Evolutionary conservation across 1,284 basidiomycete genomes (phyloP).

Genomic region (Xerocomus amazonicus): DNA sequence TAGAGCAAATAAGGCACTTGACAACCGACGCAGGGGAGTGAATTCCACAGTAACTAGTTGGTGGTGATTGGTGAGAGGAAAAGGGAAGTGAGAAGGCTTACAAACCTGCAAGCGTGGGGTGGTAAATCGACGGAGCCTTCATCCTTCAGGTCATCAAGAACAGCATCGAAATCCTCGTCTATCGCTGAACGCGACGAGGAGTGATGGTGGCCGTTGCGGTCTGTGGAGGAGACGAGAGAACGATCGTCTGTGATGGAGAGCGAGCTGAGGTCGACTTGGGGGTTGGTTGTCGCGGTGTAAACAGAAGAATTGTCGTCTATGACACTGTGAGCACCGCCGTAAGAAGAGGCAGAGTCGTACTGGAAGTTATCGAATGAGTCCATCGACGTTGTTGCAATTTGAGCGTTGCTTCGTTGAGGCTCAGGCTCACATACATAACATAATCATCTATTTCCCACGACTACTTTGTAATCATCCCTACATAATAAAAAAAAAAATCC

Average conservation of each 20-base stretch:
- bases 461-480: slow-evolving; percentile 13
- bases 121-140: slow-evolving; percentile 82
- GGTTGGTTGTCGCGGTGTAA: slow-evolving; percentile 69
- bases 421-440: too few relatives aligned
- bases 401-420: background rate
- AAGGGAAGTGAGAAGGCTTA: slow-evolving; percentile 11
- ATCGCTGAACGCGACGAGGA: slow-evolving; percentile 40
- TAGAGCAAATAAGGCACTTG: slow-evolving; percentile 92
- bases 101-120: slow-evolving; percentile 91
- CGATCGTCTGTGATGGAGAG: slow-evolving; percentile 62
- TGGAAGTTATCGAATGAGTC: slow-evolving; percentile 88
- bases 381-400: slow-evolving; percentile 44
- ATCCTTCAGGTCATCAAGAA: slow-evolving; percentile 84
- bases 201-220: slow-evolving; percentile 39
- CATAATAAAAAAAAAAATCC: slow-evolving; percentile 7
- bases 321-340: slow-evolving; percentile 67
- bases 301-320: slow-evolving; percentile 85
- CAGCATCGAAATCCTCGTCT: slow-evolving; percentile 84
- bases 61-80: slow-evolving; percentile 8
- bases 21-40: slow-evolving; percentile 97
- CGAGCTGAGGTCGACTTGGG: slow-evolving; percentile 60
- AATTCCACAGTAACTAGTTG: slow-evolving; percentile 91
- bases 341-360: slow-evolving; percentile 73
- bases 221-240: slow-evolving; percentile 38
- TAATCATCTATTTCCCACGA: slow-evolving; percentile 33